These are phyloP conservation scores for Hymenoscyphus fraxineus DNA, from an alignment of 2,329 filamentous ascomycete genomes.

Conservation along the genomic window DNA sequence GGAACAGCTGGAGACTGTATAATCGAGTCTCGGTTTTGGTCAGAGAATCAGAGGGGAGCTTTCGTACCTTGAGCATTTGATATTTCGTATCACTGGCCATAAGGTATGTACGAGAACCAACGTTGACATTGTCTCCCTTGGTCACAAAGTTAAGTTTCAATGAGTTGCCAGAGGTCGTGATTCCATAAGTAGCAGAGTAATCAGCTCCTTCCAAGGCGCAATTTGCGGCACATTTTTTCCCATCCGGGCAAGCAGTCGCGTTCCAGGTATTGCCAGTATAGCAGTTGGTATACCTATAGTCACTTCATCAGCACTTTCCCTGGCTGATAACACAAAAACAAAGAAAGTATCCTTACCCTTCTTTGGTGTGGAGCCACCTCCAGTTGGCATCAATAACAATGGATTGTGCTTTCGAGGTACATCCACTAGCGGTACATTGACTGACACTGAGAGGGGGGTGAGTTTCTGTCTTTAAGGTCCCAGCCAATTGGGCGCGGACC, in stretches of 20 bases:
- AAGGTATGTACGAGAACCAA: constrained; percentile 60
- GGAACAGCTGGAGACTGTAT: no score
- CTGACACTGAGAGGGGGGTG: constrained; percentile 52
- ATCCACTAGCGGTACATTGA: constrained; percentile 47
- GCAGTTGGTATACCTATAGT: constrained; percentile 36
- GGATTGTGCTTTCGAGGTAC: constrained; percentile 45
- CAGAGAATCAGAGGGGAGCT: no score
- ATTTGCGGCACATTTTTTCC: constrained; percentile 44
- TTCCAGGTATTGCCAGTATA: constrained; percentile 44
- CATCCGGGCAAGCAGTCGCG: constrained; percentile 41
- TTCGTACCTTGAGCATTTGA: constrained; percentile 52
- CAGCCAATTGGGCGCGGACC: constrained; percentile 46
- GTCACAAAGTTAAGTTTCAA: constrained; percentile 58
- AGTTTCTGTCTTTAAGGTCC: constrained; percentile 43
- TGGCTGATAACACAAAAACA: no score
- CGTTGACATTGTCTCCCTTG: constrained; percentile 41
- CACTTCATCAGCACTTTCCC: no score
- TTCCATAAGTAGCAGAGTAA: constrained; percentile 50
- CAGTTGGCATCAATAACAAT: constrained; percentile 56
- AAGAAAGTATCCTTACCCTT: constrained; percentile 24
- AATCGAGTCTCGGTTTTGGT: no score
- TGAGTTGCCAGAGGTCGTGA: constrained; percentile 49
- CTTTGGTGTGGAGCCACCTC: constrained; percentile 52
- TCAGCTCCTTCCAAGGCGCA: constrained; percentile 54
- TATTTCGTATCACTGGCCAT: constrained; percentile 58